Evolutionary conservation across 2,329 filamentous ascomycete species (phyloP).

Genomic region (Zelopaecilomyces penicillatus): DNA sequence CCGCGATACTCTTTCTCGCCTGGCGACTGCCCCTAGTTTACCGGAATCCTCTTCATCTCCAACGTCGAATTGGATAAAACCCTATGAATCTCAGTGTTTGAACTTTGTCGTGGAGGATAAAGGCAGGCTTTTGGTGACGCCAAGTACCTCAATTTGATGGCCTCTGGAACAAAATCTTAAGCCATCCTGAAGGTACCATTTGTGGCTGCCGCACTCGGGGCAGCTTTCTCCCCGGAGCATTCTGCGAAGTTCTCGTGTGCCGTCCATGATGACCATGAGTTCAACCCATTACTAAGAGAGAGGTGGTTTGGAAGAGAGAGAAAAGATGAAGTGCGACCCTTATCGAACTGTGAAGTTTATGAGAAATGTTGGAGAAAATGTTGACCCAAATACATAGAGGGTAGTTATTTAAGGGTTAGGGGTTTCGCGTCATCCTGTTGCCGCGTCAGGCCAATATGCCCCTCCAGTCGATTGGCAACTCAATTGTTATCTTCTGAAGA

Average conservation of each 20-base stretch:
- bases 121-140: conserved; percentile 3
- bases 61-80: conserved; percentile 46
- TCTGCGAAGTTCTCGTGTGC: conserved; percentile 36
- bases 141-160: conserved; percentile 63
- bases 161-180: conserved; percentile 72
- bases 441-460: too few relatives aligned
- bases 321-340: too few relatives aligned
- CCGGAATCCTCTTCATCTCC: conserved; percentile 67
- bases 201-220: conserved; percentile 60
- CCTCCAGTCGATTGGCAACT: too few relatives aligned
- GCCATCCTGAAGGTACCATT: conserved; percentile 68
- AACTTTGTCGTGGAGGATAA: background rate
- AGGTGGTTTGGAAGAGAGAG: too few relatives aligned
- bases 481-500: too few relatives aligned
- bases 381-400: too few relatives aligned
- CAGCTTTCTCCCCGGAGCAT: conserved; percentile 48
- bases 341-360: too few relatives aligned
- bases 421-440: too few relatives aligned
- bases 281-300: too few relatives aligned
- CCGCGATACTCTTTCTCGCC: conserved; percentile 49
- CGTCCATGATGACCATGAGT: conserved; percentile 25
- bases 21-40: conserved; percentile 44
- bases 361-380: too few relatives aligned
- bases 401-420: too few relatives aligned
- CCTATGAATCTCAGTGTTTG: conserved; percentile 21